These are phyloP conservation scores for Colletotrichum cuscutae DNA, from an alignment of 2,329 filamentous ascomycete genomes.

Conservation along the genomic window DNA sequence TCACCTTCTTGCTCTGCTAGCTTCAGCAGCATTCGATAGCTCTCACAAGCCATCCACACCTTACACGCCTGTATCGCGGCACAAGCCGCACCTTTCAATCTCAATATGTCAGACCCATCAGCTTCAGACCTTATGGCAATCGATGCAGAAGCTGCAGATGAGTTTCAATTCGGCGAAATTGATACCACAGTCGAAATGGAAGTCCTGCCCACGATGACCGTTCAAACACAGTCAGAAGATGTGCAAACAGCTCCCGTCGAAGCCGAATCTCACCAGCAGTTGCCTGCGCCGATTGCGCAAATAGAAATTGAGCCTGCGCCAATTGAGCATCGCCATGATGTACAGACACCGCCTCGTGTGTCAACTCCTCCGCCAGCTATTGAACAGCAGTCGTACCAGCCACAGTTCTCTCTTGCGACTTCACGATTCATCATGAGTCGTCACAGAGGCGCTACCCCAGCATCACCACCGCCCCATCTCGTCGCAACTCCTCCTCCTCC, in stretches of 20 bases:
- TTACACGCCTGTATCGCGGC: neutral
- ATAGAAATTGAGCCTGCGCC: neutral
- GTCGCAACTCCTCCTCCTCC: neutral
- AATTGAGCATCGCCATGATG: neutral
- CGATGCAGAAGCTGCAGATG: neutral
- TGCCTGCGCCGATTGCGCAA: neutral
- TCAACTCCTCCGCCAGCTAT: neutral
- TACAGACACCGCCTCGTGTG: neutral
- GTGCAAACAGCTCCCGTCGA: neutral
- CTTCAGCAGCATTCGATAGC: neutral
- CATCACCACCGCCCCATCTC: neutral
- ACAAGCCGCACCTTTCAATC: neutral
- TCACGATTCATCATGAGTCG: conserved; percentile 42
- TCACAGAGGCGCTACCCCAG: conserved; percentile 33
- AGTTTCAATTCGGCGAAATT: neutral
- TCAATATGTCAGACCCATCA: neutral
- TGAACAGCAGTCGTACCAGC: conserved; percentile 38
- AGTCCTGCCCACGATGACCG: neutral
- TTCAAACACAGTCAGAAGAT: neutral
- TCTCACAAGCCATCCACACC: neutral
- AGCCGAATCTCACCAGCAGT: neutral
- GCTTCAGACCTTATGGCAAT: neutral
- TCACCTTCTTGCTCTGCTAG: neutral
- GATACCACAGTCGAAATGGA: neutral
- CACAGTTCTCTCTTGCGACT: conserved; percentile 43